Evolutionary conservation across 1,139 yeast species (phyloP), one percentile per base, ranked within the genome.

Genomic region (Debaryomyces nepalensis): DNA sequence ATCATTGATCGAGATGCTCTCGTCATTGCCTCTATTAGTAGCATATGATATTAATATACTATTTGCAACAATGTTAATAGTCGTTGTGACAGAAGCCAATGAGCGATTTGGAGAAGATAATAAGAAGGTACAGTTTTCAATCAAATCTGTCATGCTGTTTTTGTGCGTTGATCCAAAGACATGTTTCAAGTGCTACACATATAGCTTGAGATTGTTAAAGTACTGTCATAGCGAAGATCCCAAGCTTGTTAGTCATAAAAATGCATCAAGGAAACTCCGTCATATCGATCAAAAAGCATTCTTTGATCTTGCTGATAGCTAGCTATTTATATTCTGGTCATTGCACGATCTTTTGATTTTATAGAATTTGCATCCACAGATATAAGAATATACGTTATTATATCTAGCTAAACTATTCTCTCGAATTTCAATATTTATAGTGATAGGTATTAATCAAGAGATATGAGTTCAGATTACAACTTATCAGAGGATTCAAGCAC

Each of bases 11-110:
- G 79, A 73, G 48, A 50, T 70, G n/a, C 52, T 71, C 19, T 66
- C 76, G n/a, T 61, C 73, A 9, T 54, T 73, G 24, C 79, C 79
- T 0, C 47, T 73, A 1, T 53, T 70, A 26, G 59, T 71, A 12
- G 60, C 70, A 9, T 73, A 61, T 49, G 71, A 68, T 42, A 58
- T 63, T 42, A 49, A 54, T 19, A 62, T 69, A 0, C 45, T 71
- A 4, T 71, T 72, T 49, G 75, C 64, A 8, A 56, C 73, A 4
- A 51, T 63, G 46, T 46, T 73, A 22, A 53, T 72, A 2, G 50
- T 69, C 21, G 57, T 64, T 1, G 49, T 68, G 11, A 29, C 48
- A 4, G 74, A 72, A 46, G 73, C 70, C 2, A 57, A 55, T 34
- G 42, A 41, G 16, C 58, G 57, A 33, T 61, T 63, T 24, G 37